phyloP scores from a whole-genome alignment of 257 asterid genomes.

The Penstemon newberryi region DNA sequence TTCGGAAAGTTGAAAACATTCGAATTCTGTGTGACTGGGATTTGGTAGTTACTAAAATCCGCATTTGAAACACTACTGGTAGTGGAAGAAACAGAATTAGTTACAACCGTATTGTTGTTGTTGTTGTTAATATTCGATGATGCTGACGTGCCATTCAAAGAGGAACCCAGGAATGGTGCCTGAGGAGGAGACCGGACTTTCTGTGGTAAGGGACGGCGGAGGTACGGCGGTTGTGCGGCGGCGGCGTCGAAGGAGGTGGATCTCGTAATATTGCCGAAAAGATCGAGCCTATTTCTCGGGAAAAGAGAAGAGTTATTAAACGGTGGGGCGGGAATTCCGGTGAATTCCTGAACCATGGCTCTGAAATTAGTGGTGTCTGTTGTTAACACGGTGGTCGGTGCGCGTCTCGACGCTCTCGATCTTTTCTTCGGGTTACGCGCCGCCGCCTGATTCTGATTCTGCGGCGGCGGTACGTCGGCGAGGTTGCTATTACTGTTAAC shows the following conservation, averaged over 20 bases:
- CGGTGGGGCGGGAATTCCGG: constrained; percentile 86
- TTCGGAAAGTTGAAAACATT: constrained; percentile 40
- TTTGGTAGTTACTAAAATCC: constrained; percentile 28
- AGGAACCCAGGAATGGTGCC: constrained; percentile 31
- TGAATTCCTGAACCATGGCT: constrained; percentile 96
- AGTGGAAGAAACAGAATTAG: constrained; percentile 22
- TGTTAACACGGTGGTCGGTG: constrained; percentile 81
- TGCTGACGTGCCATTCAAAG: neutral
- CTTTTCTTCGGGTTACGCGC: constrained; percentile 74
- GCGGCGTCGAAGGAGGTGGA: constrained; percentile 33
- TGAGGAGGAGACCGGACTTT: constrained; percentile 40
- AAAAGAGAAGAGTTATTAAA: constrained; percentile 42
- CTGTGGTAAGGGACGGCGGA: constrained; percentile 57
- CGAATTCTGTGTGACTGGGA: constrained; percentile 29
- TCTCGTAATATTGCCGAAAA: constrained; percentile 40
- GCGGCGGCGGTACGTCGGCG: constrained; percentile 10
- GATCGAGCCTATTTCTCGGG: constrained; percentile 49
- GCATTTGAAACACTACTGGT: constrained; percentile 9
- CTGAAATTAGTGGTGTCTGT: constrained; percentile 80
- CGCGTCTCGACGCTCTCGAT: constrained; percentile 87
- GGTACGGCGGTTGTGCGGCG: constrained; percentile 39
- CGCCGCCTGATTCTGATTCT: constrained; percentile 25
- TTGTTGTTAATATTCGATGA: constrained; percentile 20
- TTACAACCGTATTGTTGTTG: constrained; percentile 4
- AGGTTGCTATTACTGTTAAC: neutral